Base-by-base conservation (phyloP, 257 asterid genomes). In the Solanum medicagineum region DNA sequence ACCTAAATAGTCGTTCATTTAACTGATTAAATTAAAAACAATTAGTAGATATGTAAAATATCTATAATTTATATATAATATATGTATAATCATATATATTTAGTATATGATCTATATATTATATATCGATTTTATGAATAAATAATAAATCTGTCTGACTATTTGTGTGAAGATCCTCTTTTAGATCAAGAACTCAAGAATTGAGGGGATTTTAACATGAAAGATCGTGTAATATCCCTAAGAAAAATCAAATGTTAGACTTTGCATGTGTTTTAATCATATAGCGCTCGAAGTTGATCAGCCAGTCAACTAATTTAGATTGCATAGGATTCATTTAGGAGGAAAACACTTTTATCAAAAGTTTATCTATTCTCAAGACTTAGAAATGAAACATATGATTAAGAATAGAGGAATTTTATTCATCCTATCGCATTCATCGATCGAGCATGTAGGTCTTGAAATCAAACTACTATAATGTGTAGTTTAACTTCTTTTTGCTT, bases 51-150 rank as follows among this genome's bases (percentile, higher is more conserved):
- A 29, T 29, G 32, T 29, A 26, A 26, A 1, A 26, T 26, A 26
- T 1, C 2, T 26, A 26, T 26, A 1, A 26, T 26, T 26, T 26
- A 19, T 19, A 7, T 19, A 8, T 0, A 20, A 59, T 2, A 59
- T 59, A 12, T 59, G 0, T 59, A 20, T 57, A 22, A 0, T 57
- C 0, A 11, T 57, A 3, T 57, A 1, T 57, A 19, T 8, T 0
- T 14, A 20, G 20, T 1, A 0, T 1, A 57, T 57, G 9, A 57
- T 9, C 1, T 54, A 20, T 32, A 32, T 32, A 19, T 0, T 0
- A 29, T 29, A 29, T 29, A 29, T 29, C 3, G 0, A 29, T 29
- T 29, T 29, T 29, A 2, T 2, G 3, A 32, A 32, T 32, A 32
- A 32, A 32, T 32, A 32, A 32, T 32, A 2, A 32, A 20, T 57